Evolutionary conservation across 768 basidiomycete genomes (phyloP).

Genomic region (Trametes cinnabarina): DNA sequence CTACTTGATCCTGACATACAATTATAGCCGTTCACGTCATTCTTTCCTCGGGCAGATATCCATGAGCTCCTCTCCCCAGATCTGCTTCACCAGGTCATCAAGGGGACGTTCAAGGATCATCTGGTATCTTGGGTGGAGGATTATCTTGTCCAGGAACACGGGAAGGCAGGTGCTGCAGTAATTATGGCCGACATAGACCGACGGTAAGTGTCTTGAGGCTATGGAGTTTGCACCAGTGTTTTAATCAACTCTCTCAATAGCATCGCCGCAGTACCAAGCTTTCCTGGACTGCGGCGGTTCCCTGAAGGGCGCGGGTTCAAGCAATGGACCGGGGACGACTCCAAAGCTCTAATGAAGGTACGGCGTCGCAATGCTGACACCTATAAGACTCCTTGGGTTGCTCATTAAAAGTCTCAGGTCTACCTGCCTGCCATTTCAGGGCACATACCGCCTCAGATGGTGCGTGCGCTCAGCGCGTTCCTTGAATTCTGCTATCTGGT

Average conservation of each 20-base stretch:
- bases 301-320: slow-evolving; percentile 26
- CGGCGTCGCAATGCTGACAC: no score
- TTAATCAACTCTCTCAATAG: background rate
- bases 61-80: slow-evolving; percentile 22
- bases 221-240: no score
- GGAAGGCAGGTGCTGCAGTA: slow-evolving; percentile 1
- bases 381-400: no score
- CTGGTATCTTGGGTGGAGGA: slow-evolving; percentile 23
- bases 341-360: slow-evolving; percentile 31
- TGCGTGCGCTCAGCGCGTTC: no score
- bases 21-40: background rate
- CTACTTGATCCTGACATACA: no score
- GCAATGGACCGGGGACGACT: slow-evolving; percentile 31
- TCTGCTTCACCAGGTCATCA: slow-evolving; percentile 26
- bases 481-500: slow-evolving; percentile 28
- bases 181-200: slow-evolving; percentile 22
- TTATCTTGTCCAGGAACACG: slow-evolving; percentile 3
- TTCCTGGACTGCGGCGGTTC: slow-evolving; percentile 22
- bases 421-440: slow-evolving; percentile 25
- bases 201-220: no score
- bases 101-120: slow-evolving; percentile 28
- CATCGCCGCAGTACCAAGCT: slow-evolving; percentile 18
- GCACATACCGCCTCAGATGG: no score
- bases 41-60: slow-evolving; percentile 17
- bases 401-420: no score